Evolutionary conservation across 2,329 filamentous ascomycete species (phyloP).

Genomic region (Paracoccidioides brasiliensis): DNA sequence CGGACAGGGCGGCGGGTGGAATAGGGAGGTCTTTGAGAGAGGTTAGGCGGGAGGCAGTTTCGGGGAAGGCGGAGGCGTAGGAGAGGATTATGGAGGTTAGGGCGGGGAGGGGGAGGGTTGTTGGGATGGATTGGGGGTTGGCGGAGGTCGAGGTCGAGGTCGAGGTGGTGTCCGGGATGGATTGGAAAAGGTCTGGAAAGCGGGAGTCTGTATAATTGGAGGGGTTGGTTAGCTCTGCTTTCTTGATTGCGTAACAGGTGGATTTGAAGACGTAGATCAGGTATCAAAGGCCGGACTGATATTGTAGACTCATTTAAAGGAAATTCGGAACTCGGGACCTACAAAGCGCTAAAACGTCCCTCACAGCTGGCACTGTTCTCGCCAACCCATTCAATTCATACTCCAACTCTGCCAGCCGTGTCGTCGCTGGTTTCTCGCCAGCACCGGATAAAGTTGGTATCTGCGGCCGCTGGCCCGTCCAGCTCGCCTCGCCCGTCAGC

Average conservation of each 20-base stretch:
- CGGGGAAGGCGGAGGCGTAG: slow-evolving; percentile 34
- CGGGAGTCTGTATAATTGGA: slow-evolving; percentile 21
- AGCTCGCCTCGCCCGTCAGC: slow-evolving; percentile 29
- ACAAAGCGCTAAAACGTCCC: slow-evolving; percentile 33
- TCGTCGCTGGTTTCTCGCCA: slow-evolving; percentile 16
- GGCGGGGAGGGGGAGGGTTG: slow-evolving; percentile 24
- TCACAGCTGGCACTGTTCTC: slow-evolving; percentile 25
- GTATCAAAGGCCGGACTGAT: neutral
- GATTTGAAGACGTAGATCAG: neutral
- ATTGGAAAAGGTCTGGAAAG: slow-evolving; percentile 31
- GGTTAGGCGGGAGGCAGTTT: slow-evolving; percentile 36
- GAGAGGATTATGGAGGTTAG: slow-evolving; percentile 32
- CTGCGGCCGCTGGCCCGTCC: slow-evolving; percentile 24
- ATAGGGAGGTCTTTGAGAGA: slow-evolving; percentile 36
- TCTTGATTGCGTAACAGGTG: slow-evolving; percentile 1
- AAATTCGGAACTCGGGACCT: slow-evolving; percentile 12
- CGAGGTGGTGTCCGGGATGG: slow-evolving; percentile 12
- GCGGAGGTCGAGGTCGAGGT: slow-evolving; percentile 11
- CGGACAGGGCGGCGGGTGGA: slow-evolving; percentile 30
- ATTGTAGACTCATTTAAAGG: neutral
- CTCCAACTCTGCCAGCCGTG: slow-evolving; percentile 28
- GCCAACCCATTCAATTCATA: slow-evolving; percentile 26
- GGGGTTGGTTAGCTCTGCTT: neutral
- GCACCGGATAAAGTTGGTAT: slow-evolving; percentile 4
- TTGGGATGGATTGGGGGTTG: slow-evolving; percentile 15